Percentiles rank a stretch among this genome's conserved stretches.
Evolutionary conservation across 441 rosid species (phyloP).

Genomic region (Gossypium gossypioides): DNA sequence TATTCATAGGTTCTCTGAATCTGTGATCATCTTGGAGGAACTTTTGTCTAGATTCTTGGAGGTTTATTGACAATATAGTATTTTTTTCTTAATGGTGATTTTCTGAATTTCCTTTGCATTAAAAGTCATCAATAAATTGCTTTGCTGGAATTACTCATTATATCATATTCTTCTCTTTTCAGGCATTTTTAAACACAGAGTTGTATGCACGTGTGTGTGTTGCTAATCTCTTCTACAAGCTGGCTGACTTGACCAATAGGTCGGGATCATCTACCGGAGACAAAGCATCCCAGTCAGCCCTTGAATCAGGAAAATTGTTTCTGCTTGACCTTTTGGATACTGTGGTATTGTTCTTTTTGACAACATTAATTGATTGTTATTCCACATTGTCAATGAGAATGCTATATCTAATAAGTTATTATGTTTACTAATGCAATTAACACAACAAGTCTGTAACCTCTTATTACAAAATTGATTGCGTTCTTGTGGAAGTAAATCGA

Average conservation of each 20-base stretch:
- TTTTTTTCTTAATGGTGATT: neutral
- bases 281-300: constrained; percentile 41
- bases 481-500: neutral
- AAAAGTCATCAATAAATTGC: neutral
- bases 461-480: neutral
- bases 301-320: constrained; percentile 76
- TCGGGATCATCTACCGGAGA: constrained; percentile 38
- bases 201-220: constrained; percentile 88
- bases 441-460: neutral
- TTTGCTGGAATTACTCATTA: neutral
- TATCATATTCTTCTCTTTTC: constrained; percentile 17
- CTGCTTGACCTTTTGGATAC: constrained; percentile 75
- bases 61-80: neutral
- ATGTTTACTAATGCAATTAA: neutral
- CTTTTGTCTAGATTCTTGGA: neutral
- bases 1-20: neutral
- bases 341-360: constrained; percentile 41
- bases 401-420: neutral
- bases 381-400: neutral
- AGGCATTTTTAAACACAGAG: constrained; percentile 89
- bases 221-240: constrained; percentile 65
- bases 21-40: neutral
- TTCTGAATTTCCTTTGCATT: constrained; percentile 3
- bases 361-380: neutral
- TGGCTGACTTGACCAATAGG: constrained; percentile 48